These are phyloP conservation scores for Pichia insulana DNA, from an alignment of 805 yeast genomes.

Conservation along the genomic window DNA sequence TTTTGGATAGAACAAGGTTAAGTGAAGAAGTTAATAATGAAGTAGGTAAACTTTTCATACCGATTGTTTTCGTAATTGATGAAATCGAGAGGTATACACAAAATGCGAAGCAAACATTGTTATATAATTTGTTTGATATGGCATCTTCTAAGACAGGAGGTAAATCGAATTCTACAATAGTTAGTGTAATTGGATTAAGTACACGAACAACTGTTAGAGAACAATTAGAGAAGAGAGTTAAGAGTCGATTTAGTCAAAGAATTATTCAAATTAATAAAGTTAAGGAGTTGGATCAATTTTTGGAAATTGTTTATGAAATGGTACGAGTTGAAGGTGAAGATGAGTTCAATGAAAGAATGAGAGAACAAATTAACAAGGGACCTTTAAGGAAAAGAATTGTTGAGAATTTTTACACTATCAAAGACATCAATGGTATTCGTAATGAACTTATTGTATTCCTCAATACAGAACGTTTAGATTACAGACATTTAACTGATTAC, in stretches of 20 bases:
- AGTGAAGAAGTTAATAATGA: slow-evolving; percentile 14
- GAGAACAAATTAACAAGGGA: slow-evolving; percentile 15
- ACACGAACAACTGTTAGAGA: slow-evolving; percentile 71
- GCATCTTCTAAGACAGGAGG: slow-evolving; percentile 32
- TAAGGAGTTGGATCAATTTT: slow-evolving; percentile 38
- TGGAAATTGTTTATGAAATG: slow-evolving; percentile 32
- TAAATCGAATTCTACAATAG: slow-evolving; percentile 45
- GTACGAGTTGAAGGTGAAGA: slow-evolving; percentile 19
- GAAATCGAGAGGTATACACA: slow-evolving; percentile 75
- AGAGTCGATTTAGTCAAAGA: slow-evolving; percentile 81
- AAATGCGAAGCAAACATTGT: slow-evolving; percentile 66
- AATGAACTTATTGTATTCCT: slow-evolving; percentile 37
- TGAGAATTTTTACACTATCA: slow-evolving; percentile 48
- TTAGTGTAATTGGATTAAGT: slow-evolving; percentile 74
- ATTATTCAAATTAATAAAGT: slow-evolving; percentile 52
- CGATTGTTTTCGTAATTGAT: slow-evolving; percentile 74
- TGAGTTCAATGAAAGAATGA: slow-evolving; percentile 19
- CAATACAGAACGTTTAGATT: slow-evolving; percentile 7
- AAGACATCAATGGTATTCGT: slow-evolving; percentile 46
- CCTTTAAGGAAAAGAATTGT: slow-evolving; percentile 31
- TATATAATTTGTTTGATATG: slow-evolving; percentile 83
- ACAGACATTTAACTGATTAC: slow-evolving; percentile 2
- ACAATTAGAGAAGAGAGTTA: slow-evolving; percentile 80
- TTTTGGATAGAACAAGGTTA: slow-evolving; percentile 34
- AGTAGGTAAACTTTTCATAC: slow-evolving; percentile 27